Percentiles rank a stretch among this genome's conserved stretches.
These are phyloP conservation scores for Hymenoscyphus occultus DNA, from an alignment of 2,329 filamentous ascomycete species.

Conservation along the genomic window DNA sequence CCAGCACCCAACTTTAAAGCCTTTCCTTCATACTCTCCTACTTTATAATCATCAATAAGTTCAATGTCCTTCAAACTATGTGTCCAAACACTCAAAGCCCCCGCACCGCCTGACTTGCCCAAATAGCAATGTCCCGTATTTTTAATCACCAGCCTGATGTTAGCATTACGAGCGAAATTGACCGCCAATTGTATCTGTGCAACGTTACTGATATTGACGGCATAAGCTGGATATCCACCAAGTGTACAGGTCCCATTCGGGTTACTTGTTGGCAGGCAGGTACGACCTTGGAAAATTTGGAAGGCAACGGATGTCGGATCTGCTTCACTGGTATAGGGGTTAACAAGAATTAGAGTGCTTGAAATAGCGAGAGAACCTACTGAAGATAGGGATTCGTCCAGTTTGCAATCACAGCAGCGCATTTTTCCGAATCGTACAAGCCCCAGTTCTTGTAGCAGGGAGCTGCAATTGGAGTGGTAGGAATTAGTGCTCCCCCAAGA, in stretches of 20 bases:
- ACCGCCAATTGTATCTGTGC: slow-evolving; percentile 46
- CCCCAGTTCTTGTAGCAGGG: slow-evolving; percentile 41
- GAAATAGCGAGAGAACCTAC: neutral
- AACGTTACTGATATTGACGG: slow-evolving; percentile 37
- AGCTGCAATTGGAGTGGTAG: slow-evolving; percentile 43
- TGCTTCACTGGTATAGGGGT: slow-evolving; percentile 33
- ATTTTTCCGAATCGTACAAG: slow-evolving; percentile 36
- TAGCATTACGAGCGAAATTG: slow-evolving; percentile 44
- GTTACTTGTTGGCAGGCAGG: slow-evolving; percentile 36
- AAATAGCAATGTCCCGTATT: slow-evolving; percentile 25
- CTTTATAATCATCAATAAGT: slow-evolving; percentile 38
- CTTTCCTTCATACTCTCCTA: slow-evolving; percentile 36
- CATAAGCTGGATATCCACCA: slow-evolving; percentile 32
- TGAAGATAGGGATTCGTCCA: slow-evolving; percentile 1
- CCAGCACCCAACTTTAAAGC: slow-evolving; percentile 41
- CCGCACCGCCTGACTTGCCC: slow-evolving; percentile 34
- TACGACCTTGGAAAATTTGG: slow-evolving; percentile 43
- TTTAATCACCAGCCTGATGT: slow-evolving; percentile 38
- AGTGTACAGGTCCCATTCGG: slow-evolving; percentile 13
- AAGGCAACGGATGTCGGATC: slow-evolving; percentile 45
- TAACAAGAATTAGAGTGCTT: neutral
- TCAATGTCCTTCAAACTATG: slow-evolving; percentile 44
- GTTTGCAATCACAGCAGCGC: slow-evolving; percentile 36
- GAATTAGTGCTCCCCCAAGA: slow-evolving; percentile 43
- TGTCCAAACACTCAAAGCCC: slow-evolving; percentile 52